Conservation (phyloP, 805 yeast genomes). For the Candida piceae region DNA sequence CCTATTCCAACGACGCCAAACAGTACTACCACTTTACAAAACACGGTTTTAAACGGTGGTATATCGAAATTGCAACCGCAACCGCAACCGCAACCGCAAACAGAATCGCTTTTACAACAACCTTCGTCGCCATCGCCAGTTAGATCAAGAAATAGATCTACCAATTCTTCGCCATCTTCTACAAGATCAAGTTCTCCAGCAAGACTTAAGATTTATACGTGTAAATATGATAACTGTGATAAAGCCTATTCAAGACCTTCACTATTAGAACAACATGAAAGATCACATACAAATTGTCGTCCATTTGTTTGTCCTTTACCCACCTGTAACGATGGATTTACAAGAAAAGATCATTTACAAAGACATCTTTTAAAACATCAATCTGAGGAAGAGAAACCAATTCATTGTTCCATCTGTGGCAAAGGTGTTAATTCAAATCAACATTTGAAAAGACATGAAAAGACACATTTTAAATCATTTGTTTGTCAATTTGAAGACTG, state of each 20-base stretch:
- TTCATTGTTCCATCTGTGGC: slow-evolving; percentile 66
- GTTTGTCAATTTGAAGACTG: slow-evolving; percentile 61
- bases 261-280: slow-evolving; percentile 71
- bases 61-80: background rate
- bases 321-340: slow-evolving; percentile 60
- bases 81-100: too few relatives aligned
- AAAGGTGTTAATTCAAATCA: slow-evolving; percentile 80
- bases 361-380: slow-evolving; percentile 70
- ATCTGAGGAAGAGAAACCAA: slow-evolving; percentile 53
- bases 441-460: slow-evolving; percentile 78
- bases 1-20: too few relatives aligned
- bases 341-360: slow-evolving; percentile 72
- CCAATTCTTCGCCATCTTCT: slow-evolving; percentile 4
- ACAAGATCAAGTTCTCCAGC: slow-evolving; percentile 34
- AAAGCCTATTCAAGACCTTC: slow-evolving; percentile 82
- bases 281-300: slow-evolving; percentile 75
- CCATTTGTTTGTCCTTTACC: slow-evolving; percentile 60
- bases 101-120: too few relatives aligned
- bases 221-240: slow-evolving; percentile 61
- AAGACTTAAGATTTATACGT: slow-evolving; percentile 57
- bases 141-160: slow-evolving; percentile 1
- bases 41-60: too few relatives aligned
- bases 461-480: slow-evolving; percentile 69
- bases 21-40: too few relatives aligned
- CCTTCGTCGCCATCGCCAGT: background rate